Percentiles rank a stretch among this genome's conserved stretches.
phyloP scores from a whole-genome alignment of 2,329 filamentous ascomycete species.

The Graphiopsis chlorocephala region DNA sequence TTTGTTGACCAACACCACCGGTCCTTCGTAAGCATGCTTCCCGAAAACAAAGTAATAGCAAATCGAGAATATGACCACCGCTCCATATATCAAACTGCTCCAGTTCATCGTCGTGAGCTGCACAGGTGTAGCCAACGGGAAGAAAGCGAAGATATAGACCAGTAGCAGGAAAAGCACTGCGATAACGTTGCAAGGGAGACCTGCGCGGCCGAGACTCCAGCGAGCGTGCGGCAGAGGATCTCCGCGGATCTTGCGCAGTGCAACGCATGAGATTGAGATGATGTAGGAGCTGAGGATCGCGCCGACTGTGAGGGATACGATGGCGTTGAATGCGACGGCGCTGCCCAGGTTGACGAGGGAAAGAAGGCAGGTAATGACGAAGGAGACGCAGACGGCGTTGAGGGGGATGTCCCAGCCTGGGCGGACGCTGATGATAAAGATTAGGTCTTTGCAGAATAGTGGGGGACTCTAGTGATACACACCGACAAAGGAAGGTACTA shows the following conservation, averaged over 20 bases:
- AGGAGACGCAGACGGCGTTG: conserved; percentile 18
- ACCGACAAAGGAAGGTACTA: conserved; percentile 30
- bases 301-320: conserved; percentile 40
- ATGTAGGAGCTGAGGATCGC: conserved; percentile 36
- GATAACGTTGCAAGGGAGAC: conserved; percentile 12
- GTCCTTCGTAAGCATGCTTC: conserved; percentile 25
- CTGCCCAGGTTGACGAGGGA: conserved; percentile 17
- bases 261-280: conserved; percentile 31
- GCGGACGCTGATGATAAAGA: conserved; percentile 21
- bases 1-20: conserved; percentile 18
- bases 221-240: conserved; percentile 9
- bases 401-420: conserved; percentile 28
- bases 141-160: conserved; percentile 18
- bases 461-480: background rate
- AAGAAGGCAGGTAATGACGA: conserved; percentile 19
- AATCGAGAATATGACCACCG: conserved; percentile 22
- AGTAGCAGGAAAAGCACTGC: conserved; percentile 13
- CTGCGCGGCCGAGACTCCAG: conserved; percentile 9
- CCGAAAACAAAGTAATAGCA: conserved; percentile 21
- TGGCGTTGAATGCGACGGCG: conserved; percentile 30
- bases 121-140: conserved; percentile 21
- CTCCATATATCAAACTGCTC: conserved; percentile 34
- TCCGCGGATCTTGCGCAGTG: conserved; percentile 1
- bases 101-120: conserved; percentile 30
- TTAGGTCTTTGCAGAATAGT: background rate